phyloP scores from a whole-genome alignment of 1,284 basidiomycete genomes.

The Cerrena zonata region DNA sequence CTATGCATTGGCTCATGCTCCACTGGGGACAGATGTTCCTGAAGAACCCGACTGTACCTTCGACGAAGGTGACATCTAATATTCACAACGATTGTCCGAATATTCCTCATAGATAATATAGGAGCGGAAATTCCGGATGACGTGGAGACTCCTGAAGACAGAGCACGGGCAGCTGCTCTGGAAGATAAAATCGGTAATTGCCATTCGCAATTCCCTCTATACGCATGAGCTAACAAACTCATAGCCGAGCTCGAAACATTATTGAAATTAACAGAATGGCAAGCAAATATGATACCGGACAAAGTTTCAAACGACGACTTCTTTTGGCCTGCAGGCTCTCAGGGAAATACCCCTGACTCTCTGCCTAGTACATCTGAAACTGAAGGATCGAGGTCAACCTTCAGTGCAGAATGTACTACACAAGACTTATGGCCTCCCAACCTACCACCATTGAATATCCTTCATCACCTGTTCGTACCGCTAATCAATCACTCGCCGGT shows the following conservation, averaged over 20 bases:
- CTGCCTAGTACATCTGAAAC: no score
- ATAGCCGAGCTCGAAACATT: slow-evolving; percentile 16
- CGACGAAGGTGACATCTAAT: slow-evolving; percentile 14
- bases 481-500: background rate
- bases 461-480: slow-evolving; percentile 51
- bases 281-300: no score
- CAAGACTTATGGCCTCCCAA: slow-evolving; percentile 36
- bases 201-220: background rate
- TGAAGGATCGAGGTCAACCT: no score
- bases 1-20: slow-evolving; percentile 13
- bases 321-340: no score
- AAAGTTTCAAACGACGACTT: no score
- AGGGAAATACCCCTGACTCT: no score
- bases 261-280: slow-evolving; percentile 35
- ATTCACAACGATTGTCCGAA: background rate
- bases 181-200: background rate
- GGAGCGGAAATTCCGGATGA: slow-evolving; percentile 9
- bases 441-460: slow-evolving; percentile 50
- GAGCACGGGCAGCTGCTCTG: slow-evolving; percentile 51
- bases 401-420: no score
- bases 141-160: background rate
- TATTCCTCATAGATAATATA: slow-evolving; percentile 2
- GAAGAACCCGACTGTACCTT: slow-evolving; percentile 14
- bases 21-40: slow-evolving; percentile 6
- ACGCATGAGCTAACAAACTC: background rate